Base-by-base conservation (phyloP, 2,329 filamentous ascomycete genomes). In the Penicillium frequentans region DNA sequence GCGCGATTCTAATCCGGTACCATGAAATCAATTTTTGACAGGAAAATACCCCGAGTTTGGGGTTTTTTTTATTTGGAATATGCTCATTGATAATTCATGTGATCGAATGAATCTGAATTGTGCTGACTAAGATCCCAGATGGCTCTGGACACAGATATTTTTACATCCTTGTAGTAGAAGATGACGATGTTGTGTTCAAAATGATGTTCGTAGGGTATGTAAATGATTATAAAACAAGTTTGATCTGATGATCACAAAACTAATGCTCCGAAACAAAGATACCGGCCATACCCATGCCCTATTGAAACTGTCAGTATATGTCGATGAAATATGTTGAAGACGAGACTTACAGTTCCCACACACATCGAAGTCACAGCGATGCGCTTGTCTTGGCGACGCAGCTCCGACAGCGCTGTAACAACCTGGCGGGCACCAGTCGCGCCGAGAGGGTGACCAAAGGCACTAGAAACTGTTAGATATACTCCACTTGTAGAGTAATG, bases 361-460 rank as follows among this genome's bases (percentile, higher is more conserved):
- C 93, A 97, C 93, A 97, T 97, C 71, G 88, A 92, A 19, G 91
- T 96, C 45, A 96, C 86, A 33, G 92, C 92, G 56, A 97, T 76
- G 80, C 88, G 88, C 81, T 93, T 83, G 53, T 87, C 86, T 55
- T 84, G 91, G 73, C 93, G 83, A 81, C 85, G 88, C 64, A 96
- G 78, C 83, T 96, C 93, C 62, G 91, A 93, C 60, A 97, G 79
- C 66, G 96, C 80, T 31, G 93, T 96, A 64, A 90, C 90, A 39
- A 96, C 90, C 79, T 97, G 93, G 68, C 93, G 84, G 14, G 92
- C 93, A 55, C 93, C 93, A 0, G 93, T 97, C 75, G 90, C 93
- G 51, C 93, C 93, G 14, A 96, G 81, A 0, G 93, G 93, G 77
- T 96, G 93, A 10, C 92, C 91, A 70, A 96, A 93, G n/a, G 91